A percentile compares a stretch with the other conserved stretches of the same genome.
Conservation (phyloP, 176 grass and related monocot genomes). For the Rhynchospora tenuis region DNA sequence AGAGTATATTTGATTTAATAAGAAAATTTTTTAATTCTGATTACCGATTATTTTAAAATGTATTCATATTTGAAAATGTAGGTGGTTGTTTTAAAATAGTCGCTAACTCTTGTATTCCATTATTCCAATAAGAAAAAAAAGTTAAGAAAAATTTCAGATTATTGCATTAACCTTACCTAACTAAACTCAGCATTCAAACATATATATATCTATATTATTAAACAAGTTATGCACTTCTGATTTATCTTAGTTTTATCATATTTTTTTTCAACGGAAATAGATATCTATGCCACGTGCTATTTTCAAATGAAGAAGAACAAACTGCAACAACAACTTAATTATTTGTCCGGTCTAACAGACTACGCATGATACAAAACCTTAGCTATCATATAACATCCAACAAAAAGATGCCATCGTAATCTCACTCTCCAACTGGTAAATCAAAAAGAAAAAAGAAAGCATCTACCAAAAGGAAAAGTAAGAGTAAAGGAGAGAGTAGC, state of each 20-base stretch:
- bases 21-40: no score
- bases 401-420: background rate
- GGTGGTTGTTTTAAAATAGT: no score
- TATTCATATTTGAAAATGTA: no score
- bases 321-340: background rate
- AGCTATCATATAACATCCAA: background rate
- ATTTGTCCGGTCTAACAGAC: constrained; percentile 12
- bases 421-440: background rate
- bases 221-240: no score
- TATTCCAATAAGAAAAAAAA: no score
- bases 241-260: background rate
- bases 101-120: no score
- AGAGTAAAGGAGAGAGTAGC: constrained; percentile 4
- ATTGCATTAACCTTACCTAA: no score
- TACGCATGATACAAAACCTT: background rate
- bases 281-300: background rate
- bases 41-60: no score
- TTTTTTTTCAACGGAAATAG: background rate
- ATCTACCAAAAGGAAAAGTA: constrained; percentile 3
- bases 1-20: no score
- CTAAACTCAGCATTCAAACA: no score
- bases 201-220: no score
- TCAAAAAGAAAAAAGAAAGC: constrained; percentile 17
- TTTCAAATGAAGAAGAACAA: background rate
- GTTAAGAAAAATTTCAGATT: no score